Base-by-base conservation (phyloP, 2,329 filamentous ascomycete species). In the Arthrobotrys sinensis region DNA sequence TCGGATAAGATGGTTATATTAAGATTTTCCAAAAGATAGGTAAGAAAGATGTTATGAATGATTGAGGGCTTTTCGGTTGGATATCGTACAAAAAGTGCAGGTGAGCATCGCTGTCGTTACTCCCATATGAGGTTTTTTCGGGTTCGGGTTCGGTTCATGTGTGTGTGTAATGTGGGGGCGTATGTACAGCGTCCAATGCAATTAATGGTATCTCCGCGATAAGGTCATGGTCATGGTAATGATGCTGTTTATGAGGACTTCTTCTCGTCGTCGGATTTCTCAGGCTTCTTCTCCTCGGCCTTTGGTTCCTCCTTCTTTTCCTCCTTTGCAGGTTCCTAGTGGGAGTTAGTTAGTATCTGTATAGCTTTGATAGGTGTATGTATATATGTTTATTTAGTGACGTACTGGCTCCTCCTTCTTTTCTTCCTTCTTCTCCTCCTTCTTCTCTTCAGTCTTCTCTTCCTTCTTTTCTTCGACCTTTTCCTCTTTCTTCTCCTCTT, bases 261-360 rank as follows among this genome's bases (percentile, higher is more conserved):
- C 40, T 64, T 50, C n/a, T 64, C 45, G 14, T 73, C 21, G 16
- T 48, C 43, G 12, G 40, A 66, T 57, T 36, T 71, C 34, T 43
- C 38, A 76, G 21, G 52, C 65, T 24, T 57, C 60, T 77, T 70
- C 19, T 80, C 77, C 60, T 75, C 60, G 14, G 24, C 32, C 38
- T 76, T 63, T 46, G 53, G 48, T 62, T 68, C 63, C 34, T 75
- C 45, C 55, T 64, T 64, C 46, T 72, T 57, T 11, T 72, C 68
- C 12, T 72, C 48, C 36, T 72, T 55, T 32, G 53, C 45, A n/a
- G 24, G 24, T 10, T 63, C 46, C 66, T 65, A 43, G 21, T n/a
- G 28, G 43, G 43, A 32, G 16, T n/a, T 40, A 16, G 40, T 40
- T 6, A 48, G 21, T 32, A 21, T 21, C 1, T 36, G 16, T 38